These are phyloP conservation scores for Ocimum tenuiflorum DNA, from an alignment of 257 asterid genomes.

Conservation along the genomic window DNA sequence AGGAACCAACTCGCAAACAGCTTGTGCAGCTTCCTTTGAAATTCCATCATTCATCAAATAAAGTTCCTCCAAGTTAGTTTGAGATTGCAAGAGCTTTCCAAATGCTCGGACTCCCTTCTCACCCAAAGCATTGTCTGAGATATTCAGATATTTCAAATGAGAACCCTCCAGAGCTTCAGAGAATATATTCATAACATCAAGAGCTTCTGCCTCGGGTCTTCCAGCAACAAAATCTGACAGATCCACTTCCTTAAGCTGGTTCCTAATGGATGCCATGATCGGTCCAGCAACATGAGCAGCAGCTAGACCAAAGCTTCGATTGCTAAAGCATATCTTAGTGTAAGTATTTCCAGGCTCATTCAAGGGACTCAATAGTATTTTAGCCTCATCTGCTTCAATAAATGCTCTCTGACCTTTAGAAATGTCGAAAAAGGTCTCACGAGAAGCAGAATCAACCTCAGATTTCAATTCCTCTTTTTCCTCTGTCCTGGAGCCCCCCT, in stretches of 20 bases:
- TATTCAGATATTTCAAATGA: constrained; percentile 58
- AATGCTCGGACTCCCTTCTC: constrained; percentile 95
- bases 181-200: constrained; percentile 84
- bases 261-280: constrained; percentile 59
- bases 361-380: constrained; percentile 63
- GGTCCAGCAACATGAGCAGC: constrained; percentile 86
- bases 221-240: constrained; percentile 96
- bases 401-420: constrained; percentile 83
- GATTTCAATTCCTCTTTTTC: constrained; percentile 32
- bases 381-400: constrained; percentile 74
- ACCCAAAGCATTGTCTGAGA: constrained; percentile 90
- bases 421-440: constrained; percentile 56
- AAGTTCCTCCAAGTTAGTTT: constrained; percentile 65
- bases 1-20: constrained; percentile 81
- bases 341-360: constrained; percentile 61
- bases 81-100: constrained; percentile 69
- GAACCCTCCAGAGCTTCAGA: constrained; percentile 87
- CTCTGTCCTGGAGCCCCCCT: constrained; percentile 36
- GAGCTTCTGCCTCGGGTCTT: constrained; percentile 89
- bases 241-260: constrained; percentile 83
- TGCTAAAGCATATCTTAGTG: constrained; percentile 81
- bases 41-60: constrained; percentile 87
- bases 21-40: constrained; percentile 90
- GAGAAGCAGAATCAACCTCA: constrained; percentile 25
- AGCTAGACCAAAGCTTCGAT: constrained; percentile 75